Evolutionary conservation across 371 early-diverging fungal species (phyloP).

Genomic region (Apophysomyces elegans): DNA sequence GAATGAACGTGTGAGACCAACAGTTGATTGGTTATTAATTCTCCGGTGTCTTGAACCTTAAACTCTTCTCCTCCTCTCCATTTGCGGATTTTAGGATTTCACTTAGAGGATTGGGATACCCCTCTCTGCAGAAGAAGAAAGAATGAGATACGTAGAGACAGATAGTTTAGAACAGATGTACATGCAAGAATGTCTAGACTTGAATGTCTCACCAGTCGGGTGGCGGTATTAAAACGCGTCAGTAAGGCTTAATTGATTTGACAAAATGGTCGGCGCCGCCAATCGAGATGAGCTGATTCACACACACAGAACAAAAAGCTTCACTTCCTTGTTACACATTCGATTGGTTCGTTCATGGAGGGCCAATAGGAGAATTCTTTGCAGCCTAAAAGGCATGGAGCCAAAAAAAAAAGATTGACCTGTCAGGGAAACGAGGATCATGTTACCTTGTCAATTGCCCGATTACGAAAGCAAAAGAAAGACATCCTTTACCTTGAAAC

Average conservation of each 20-base stretch:
- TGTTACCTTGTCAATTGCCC: neutral
- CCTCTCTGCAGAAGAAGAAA: neutral
- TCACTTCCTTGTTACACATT: neutral
- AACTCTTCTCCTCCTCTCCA: neutral
- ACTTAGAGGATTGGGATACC: neutral
- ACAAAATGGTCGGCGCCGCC: too few species aligned
- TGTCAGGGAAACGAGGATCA: neutral
- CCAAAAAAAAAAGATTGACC: neutral
- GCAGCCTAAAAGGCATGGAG: neutral
- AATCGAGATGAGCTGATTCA: neutral
- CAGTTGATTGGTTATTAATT: conserved; percentile 3
- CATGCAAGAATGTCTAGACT: too few species aligned
- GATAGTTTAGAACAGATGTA: neutral
- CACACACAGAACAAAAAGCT: neutral
- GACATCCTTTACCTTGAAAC: too few species aligned
- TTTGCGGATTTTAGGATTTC: too few species aligned
- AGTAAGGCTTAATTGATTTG: too few species aligned
- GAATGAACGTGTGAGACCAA: conserved; percentile 3
- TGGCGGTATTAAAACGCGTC: too few species aligned
- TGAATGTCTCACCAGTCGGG: too few species aligned
- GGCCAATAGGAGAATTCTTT: conserved; percentile 1
- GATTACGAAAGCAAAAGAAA: neutral
- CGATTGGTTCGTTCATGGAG: conserved; percentile 3
- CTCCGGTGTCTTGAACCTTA: conserved; percentile 10
- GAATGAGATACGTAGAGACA: neutral